These are phyloP conservation scores for Solanum hybrid DNA, from an alignment of 305 asterid species.

Conservation along the genomic window DNA sequence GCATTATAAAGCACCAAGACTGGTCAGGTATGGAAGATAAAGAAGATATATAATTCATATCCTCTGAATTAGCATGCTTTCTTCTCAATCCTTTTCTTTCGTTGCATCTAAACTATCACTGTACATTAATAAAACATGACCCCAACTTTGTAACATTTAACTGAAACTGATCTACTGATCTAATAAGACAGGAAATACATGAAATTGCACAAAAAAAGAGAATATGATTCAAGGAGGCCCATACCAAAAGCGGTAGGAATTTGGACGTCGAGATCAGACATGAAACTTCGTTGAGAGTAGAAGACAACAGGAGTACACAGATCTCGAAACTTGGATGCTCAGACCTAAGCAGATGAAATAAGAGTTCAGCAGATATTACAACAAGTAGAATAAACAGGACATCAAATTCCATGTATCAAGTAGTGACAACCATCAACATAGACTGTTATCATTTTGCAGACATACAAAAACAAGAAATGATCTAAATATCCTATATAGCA, in stretches of 20 bases:
- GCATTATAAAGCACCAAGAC: background rate
- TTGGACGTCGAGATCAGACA: slow-evolving; percentile 63
- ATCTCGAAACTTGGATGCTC: slow-evolving; percentile 13
- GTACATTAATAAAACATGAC: background rate
- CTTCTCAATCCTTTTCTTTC: background rate
- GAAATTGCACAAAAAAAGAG: background rate
- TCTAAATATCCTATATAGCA: background rate
- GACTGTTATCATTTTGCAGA: background rate
- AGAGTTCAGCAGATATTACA: background rate
- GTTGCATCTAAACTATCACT: background rate
- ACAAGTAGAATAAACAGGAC: background rate
- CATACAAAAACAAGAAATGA: background rate
- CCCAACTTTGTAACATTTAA: background rate
- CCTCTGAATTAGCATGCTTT: background rate
- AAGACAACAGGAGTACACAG: background rate
- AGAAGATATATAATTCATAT: background rate
- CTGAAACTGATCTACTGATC: background rate
- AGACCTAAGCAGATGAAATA: slow-evolving; percentile 20
- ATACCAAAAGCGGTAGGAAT: slow-evolving; percentile 46
- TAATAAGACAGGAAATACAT: background rate
- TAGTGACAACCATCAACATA: background rate
- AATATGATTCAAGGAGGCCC: background rate
- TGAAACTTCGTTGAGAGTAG: slow-evolving; percentile 32
- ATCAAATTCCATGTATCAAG: background rate
- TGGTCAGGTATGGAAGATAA: background rate